Conservation (phyloP, 164 flowering plant species). For the Euptelea pleiosperma region DNA sequence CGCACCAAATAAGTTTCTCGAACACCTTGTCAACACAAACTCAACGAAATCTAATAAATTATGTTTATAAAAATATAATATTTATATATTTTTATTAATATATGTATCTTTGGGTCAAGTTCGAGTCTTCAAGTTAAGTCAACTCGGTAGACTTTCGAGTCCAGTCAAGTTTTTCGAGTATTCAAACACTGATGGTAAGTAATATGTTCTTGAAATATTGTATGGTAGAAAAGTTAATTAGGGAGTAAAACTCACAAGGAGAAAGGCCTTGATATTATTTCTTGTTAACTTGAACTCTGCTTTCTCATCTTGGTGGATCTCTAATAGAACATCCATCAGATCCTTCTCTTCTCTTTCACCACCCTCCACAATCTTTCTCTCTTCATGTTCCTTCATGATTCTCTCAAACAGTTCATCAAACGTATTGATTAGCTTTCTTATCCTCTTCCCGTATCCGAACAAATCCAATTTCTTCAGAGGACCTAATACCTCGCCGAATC, state of each 20-base stretch:
- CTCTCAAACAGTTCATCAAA: conserved; percentile 35
- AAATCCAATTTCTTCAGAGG: conserved; percentile 11
- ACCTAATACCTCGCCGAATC: conserved; percentile 24
- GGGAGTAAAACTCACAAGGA: conserved; percentile 26
- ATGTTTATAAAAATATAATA: no score
- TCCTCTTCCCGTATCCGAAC: conserved; percentile 27
- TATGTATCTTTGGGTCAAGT: no score
- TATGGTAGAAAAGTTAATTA: no score
- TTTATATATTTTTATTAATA: no score
- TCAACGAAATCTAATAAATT: no score
- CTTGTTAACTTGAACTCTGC: conserved; percentile 29
- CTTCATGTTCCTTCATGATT: conserved; percentile 29
- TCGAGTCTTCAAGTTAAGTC: no score
- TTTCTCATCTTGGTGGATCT: conserved; percentile 24
- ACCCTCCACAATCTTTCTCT: not conserved
- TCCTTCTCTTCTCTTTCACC: conserved; percentile 22
- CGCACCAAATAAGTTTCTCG: no score
- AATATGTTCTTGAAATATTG: no score
- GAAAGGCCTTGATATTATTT: conserved; percentile 30
- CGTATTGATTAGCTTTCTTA: conserved; percentile 10
- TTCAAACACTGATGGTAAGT: no score
- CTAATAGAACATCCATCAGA: conserved; percentile 30
- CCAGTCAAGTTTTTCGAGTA: no score
- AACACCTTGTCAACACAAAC: no score
- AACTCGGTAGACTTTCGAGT: no score